Base-by-base conservation (phyloP, 176 grass and related monocot species). In the Raddia distichophylla region DNA sequence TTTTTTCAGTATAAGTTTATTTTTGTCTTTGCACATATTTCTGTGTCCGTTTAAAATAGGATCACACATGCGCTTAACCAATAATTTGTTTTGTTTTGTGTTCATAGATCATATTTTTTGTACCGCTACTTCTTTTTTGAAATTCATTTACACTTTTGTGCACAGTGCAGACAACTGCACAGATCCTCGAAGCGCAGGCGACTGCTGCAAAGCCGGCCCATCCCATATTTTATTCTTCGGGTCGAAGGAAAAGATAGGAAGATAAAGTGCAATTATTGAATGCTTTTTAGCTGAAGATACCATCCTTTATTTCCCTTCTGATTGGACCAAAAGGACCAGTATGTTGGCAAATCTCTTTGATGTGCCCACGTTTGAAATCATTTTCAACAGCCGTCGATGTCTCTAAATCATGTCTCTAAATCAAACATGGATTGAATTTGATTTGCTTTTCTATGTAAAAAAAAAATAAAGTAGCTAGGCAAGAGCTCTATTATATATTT, bases 271-370 rank as follows among this genome's bases (percentile, higher is more conserved):
- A 59, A 81, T 70, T 59, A 81, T 60, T 16, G 65, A 69, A 52
- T 56, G 16, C 66, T 60, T 70, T 65, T 81, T 48, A 18, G 34
- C 35, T 18, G 42, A 56, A 81, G 48, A 69, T 33, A 71, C 15
- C 66, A 57, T 81, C n/a, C 34, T 58, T 74, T 74, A 42, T 43
- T 66, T 66, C 47, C 61, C 54, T 79, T 8, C 5, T 19, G 49
- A 54, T 54, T 37, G 47, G 70, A 37, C 27, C 16, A 58, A 53
- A 75, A 75, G 34, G 53, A 43, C 52, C 53, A 59, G 32, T 54
- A 18, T 54, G 27, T 73, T 54, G 32, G 37, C 32, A 73, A 54
- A 73, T 73, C 27, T 37, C 27, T 35, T 37, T 73, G 14, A 73
- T 55, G 49, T 18, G 50, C 14, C 49, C 70, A 37, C 70, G 9